Evolutionary conservation across 2,329 filamentous ascomycete species (phyloP), one percentile per base, ranked within the genome.

Genomic region (Neopestalotiopsis rosae): DNA sequence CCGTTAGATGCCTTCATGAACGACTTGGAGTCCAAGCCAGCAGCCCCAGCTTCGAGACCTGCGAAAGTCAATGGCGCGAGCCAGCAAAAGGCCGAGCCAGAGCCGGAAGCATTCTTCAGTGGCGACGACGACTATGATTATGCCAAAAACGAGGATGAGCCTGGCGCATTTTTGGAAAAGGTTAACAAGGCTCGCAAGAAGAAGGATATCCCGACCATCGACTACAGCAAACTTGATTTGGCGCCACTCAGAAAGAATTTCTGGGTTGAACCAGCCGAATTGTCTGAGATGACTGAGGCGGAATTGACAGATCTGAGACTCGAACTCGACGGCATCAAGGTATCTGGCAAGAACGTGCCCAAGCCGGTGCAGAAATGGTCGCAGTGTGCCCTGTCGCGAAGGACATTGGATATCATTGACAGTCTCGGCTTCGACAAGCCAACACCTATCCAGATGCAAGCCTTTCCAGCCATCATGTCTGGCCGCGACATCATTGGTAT

Each of bases 1-100:
- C 94, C 96, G 7, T 85, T 99, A 49, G 96, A 99, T 82, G 95
- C 94, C n/a, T 99, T 97, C 83, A 99, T 99, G 96, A 92, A 90
- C 66, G 89, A 88, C 70, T 85, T 90, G 17, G 85, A 87, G 67
- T 89, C 67, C 79, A 87, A 71, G 68, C 76, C 71, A n/a, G 70
- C 45, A 30, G 30, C 40, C 65, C 69, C 67, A 4, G 75, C 72
- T 64, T 67, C 76, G 45, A 83, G 80, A 66, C 79, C 79, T 64
- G 34, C 30, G 34, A 75, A 78, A n/a, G 73, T 76, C 12, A 82
- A 81, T 69, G 78, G 75, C 28, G 83, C 81, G 62, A 30, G 57
- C 59, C 28, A 62, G 59, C 10, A 34, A 20, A 86, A 86, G 71
- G 88, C 88, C 73, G 79, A 85, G 59, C 89, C 91, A 67, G 90